A percentile compares a stretch with the other conserved stretches of the same genome.
phyloP scores from a whole-genome alignment of 2,329 filamentous ascomycete genomes.

The Hortaea werneckii region DNA sequence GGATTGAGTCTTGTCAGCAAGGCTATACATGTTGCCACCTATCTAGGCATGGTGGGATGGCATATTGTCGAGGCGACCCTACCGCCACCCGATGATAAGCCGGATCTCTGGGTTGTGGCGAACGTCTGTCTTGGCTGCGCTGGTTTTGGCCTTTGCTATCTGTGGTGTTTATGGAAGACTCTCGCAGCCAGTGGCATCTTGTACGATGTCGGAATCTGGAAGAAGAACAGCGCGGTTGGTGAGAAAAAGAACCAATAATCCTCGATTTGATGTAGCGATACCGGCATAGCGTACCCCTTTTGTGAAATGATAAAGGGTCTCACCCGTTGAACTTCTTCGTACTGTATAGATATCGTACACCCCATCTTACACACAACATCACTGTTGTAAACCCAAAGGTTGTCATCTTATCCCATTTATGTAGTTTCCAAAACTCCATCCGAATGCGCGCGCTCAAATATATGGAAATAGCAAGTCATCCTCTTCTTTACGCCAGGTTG shows the following conservation, averaged over 20 bases:
- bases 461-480: neutral
- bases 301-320: too few relatives aligned
- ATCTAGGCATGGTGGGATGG: constrained; percentile 68
- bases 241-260: constrained; percentile 12
- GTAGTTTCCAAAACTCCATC: too few relatives aligned
- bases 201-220: constrained; percentile 8
- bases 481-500: constrained; percentile 39
- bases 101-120: constrained; percentile 86
- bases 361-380: too few relatives aligned
- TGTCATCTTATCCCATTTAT: too few relatives aligned
- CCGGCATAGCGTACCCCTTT: too few relatives aligned
- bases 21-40: constrained; percentile 65
- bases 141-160: constrained; percentile 77
- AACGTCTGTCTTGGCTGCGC: constrained; percentile 80
- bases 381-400: too few relatives aligned
- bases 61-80: constrained; percentile 65
- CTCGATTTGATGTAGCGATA: too few relatives aligned
- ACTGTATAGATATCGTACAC: too few relatives aligned
- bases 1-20: constrained; percentile 34
- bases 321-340: too few relatives aligned
- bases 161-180: constrained; percentile 77
- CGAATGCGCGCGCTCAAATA: too few relatives aligned
- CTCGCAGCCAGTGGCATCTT: constrained; percentile 46
- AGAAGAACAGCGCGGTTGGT: constrained; percentile 2
- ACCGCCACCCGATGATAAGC: constrained; percentile 61